Base-by-base conservation (phyloP, 108 stramenopile species). In the Cyclostephanos tholiformis region DNA sequence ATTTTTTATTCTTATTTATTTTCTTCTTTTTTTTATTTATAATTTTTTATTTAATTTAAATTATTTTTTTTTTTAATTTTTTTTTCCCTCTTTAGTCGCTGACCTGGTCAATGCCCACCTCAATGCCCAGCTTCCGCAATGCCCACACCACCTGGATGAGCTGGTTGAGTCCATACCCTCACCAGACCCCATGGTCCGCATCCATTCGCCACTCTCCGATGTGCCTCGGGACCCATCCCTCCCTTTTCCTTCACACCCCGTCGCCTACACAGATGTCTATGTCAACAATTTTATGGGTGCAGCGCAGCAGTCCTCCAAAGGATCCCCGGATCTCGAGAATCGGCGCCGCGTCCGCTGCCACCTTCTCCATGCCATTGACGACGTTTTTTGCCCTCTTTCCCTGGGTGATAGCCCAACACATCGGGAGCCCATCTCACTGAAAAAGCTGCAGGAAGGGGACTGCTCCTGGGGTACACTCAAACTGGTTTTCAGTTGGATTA, bases 391-490 rank as follows among this genome's bases (percentile, higher is more conserved):
- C 17, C 73, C 76, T 0, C 63, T 74, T 1, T 38, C 67, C 25
- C 23, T 19, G 55, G 11, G 22, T 19, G 84, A 85, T 44, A 22
- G 30, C 43, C 62, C 63, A 20, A 12, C 13, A 11, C 46, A 71
- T 12, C 63, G 53, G 22, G 76, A 77, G 29, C 82, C 82, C 14
- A 67, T 64, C 0, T 83, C 82, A 0, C 23, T 75, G 16, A 83
- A 83, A 53, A 83, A 83, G 56, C 58, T 83, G 10, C 32, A 29
- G 48, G 67, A 78, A 43, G 82, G 79, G 0, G 65, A 67, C 16
- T 67, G 65, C 30, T 67, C 65, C 0, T 67, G 65, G 65, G 52
- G 65, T 22, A 57, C 73, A 0, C 16, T 56, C 23, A 76, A 76
- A 48, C n/a, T 59, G 0, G 59, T 76, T 0, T 58, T 76, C 6